These are phyloP conservation scores for Ceratobasidium sp. DNA, from an alignment of 1,284 basidiomycete genomes.

Conservation along the genomic window DNA sequence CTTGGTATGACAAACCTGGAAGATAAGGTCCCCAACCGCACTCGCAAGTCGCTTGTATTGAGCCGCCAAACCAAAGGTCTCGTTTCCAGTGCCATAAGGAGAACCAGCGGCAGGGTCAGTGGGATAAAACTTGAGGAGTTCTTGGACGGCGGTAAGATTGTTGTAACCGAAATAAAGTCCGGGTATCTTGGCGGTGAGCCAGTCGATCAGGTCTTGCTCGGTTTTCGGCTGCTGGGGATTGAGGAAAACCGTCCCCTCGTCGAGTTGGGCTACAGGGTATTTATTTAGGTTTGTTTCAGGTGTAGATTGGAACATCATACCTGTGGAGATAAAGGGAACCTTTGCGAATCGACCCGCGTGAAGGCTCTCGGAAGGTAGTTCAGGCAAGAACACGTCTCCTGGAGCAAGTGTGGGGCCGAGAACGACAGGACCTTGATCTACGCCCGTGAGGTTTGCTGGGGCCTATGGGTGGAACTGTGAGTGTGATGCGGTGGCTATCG, in stretches of 20 bases:
- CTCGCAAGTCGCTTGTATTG: slow-evolving; percentile 41
- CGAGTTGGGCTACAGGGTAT: slow-evolving; percentile 31
- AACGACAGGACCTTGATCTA: slow-evolving; percentile 8
- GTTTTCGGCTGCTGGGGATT: not conserved
- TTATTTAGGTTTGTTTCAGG: not conserved
- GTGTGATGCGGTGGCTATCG: not conserved
- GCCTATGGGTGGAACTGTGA: not conserved
- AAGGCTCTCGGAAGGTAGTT: slow-evolving; percentile 54
- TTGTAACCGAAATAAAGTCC: not conserved
- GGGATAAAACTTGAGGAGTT: slow-evolving; percentile 37
- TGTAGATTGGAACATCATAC: slow-evolving; percentile 27
- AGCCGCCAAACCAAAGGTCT: slow-evolving; percentile 19
- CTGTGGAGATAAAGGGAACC: slow-evolving; percentile 58
- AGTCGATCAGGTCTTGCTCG: slow-evolving; percentile 31
- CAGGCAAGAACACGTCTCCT: slow-evolving; percentile 57
- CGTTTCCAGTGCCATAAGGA: slow-evolving; percentile 32
- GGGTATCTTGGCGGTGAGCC: slow-evolving; percentile 8
- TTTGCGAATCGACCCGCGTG: slow-evolving; percentile 53
- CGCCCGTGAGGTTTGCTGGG: not conserved
- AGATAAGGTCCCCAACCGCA: slow-evolving; percentile 31
- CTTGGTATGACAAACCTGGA: slow-evolving; percentile 20
- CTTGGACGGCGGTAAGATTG: not conserved
- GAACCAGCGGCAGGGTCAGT: slow-evolving; percentile 24
- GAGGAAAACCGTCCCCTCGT: slow-evolving; percentile 44
- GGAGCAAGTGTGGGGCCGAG: slow-evolving; percentile 47